Percentiles rank a stretch among this genome's conserved stretches.
phyloP scores from a whole-genome alignment of 345 rosid species.

The Brassica incana region DNA sequence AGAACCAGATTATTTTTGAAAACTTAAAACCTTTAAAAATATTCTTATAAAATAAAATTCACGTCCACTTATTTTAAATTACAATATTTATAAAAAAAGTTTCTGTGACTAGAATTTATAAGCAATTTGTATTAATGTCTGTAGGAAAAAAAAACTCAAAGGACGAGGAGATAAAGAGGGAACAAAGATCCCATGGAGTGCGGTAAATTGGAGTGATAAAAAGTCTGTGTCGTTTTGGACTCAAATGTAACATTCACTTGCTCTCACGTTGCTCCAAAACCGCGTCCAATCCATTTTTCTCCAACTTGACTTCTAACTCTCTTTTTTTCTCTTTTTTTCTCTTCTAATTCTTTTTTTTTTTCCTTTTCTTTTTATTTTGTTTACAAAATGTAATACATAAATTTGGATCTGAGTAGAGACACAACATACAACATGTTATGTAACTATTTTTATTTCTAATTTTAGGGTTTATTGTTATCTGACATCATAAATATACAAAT shows the following conservation, averaged over 20 bases:
- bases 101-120: slow-evolving; percentile 11
- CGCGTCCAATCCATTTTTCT: slow-evolving; percentile 18
- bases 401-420: background rate
- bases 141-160: slow-evolving; percentile 9
- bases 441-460: background rate
- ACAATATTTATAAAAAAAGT: background rate
- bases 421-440: background rate
- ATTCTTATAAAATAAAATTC: background rate
- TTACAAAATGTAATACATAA: background rate
- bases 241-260: slow-evolving; percentile 32
- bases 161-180: slow-evolving; percentile 37
- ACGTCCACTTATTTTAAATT: background rate
- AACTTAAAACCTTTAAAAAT: background rate
- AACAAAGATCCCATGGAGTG: slow-evolving; percentile 41
- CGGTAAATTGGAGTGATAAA: slow-evolving; percentile 32
- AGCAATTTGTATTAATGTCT: background rate
- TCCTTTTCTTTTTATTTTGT: background rate
- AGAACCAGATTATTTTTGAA: background rate
- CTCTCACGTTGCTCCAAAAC: slow-evolving; percentile 30
- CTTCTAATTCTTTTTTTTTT: background rate
- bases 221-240: background rate
- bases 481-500: background rate
- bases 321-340: background rate
- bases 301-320: background rate
- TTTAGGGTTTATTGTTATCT: background rate